Base-by-base conservation (phyloP, 2,329 filamentous ascomycete genomes). In the Pezicula carpinea region DNA sequence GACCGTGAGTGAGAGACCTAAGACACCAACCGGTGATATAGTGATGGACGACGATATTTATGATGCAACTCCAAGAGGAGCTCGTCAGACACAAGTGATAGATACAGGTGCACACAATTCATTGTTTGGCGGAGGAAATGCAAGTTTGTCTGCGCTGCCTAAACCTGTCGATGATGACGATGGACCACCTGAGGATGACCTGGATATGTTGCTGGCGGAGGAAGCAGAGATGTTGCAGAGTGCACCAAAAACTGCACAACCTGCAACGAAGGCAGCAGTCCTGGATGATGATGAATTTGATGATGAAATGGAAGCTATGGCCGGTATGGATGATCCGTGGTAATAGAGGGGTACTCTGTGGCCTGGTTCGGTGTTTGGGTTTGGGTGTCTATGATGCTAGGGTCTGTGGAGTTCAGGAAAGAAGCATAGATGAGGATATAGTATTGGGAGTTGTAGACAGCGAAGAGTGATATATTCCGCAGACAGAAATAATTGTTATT, bases 231-330 rank as follows among this genome's bases (percentile, higher is more conserved):
- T 42, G 29, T 26, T 34, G 21, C 17, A 35, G 21, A 22, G 15
- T 17, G 29, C 26, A 38, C n/a, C 34, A 26, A 31, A 34, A 40
- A 47, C 17, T n/a, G 15, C 36, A 31, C 26, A 19, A 38, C 21
- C 31, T 15, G 23, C 40, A 26, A 10, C 18, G 19, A 33, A 6
- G 17, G 23, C 31, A 42, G 39, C 39, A 34, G 21, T 17, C 10
- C 19, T 46, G 19, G 19, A 15, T 36, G 35, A 64, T 6, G 54
- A 61, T 32, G 55, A 59, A 19, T 47, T 64, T 22, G 58, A 61
- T 34, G 59, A 60, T 42, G 65, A 69, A 23, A 51, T 69, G 63
- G 83, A 81, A 51, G 82, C 77, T 1, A 83, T 89, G 80, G 79
- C 76, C 32, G 80, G 80, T 53, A 78, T 81, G 75, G 76, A 77